These are phyloP conservation scores for Ammopiptanthus mongolicus DNA, from an alignment of 306 rosid genomes.

Conservation along the genomic window DNA sequence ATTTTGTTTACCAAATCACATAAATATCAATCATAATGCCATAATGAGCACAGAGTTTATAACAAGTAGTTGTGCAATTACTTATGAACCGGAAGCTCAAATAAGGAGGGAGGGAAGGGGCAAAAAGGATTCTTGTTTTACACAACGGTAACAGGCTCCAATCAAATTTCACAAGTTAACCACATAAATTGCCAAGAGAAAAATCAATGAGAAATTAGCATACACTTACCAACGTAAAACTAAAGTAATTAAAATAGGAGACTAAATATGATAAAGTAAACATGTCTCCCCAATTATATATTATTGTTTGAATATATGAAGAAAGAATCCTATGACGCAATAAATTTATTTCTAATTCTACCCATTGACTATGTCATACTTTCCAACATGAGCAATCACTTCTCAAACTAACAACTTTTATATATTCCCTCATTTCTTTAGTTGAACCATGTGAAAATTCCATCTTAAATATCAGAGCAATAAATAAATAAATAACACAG, in stretches of 20 bases:
- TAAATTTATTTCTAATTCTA: slow-evolving; percentile 33
- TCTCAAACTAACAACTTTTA: background rate
- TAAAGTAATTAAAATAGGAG: background rate
- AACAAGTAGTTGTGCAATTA: background rate
- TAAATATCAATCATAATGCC: background rate
- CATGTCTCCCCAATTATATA: background rate
- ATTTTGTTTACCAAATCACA: background rate
- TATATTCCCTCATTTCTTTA: background rate
- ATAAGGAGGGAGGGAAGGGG: background rate
- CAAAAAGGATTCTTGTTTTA: background rate
- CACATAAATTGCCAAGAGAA: background rate
- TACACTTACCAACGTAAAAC: too few species aligned
- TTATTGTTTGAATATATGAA: background rate
- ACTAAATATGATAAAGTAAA: background rate
- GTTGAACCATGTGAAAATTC: background rate
- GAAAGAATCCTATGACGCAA: slow-evolving; percentile 27
- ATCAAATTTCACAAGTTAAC: background rate
- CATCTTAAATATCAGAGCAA: background rate
- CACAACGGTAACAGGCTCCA: background rate
- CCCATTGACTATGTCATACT: slow-evolving; percentile 22
- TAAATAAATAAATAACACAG: background rate
- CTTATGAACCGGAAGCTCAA: background rate
- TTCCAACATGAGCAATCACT: background rate
- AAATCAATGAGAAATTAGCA: slow-evolving; percentile 7
- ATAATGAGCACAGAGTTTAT: background rate